Conservation (phyloP, 805 yeast genomes). For the Yamadazyma endophytica region DNA sequence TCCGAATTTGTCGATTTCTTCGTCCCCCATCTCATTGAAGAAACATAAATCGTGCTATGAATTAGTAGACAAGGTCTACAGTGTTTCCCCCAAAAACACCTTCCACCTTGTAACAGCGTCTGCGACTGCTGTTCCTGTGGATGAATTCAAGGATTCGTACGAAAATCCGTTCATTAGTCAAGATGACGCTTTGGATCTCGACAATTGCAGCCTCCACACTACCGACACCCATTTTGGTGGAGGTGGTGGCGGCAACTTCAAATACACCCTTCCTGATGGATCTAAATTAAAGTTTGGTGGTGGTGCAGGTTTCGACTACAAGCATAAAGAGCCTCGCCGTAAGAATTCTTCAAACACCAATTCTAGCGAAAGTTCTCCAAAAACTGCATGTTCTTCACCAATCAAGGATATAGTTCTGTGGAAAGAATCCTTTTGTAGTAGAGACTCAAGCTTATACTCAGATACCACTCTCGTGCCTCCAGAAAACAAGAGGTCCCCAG, state of each 20-base stretch:
- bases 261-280: constrained; percentile 18
- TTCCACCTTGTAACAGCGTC: constrained; percentile 26
- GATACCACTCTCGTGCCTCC: constrained; percentile 12
- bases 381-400: neutral
- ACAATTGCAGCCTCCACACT: constrained; percentile 7
- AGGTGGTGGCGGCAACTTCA: constrained; percentile 23
- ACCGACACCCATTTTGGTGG: constrained; percentile 17
- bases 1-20: neutral
- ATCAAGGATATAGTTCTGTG: no score
- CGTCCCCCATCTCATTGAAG: constrained; percentile 4
- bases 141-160: constrained; percentile 4
- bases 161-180: neutral
- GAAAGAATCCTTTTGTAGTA: neutral
- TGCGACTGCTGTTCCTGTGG: constrained; percentile 16
- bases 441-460: constrained; percentile 1
- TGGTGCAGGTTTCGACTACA: constrained; percentile 24
- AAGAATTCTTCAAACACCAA: neutral
- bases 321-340: constrained; percentile 12
- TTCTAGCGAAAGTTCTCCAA: neutral
- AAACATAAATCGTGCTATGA: constrained; percentile 18
- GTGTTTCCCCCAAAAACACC: constrained; percentile 40
- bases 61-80: constrained; percentile 32
- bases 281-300: constrained; percentile 21
- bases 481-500: no score
- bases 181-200: constrained; percentile 2